Evolutionary conservation across 2,329 filamentous ascomycete species (phyloP).

Genomic region (Calonectria pseudoturangicola): DNA sequence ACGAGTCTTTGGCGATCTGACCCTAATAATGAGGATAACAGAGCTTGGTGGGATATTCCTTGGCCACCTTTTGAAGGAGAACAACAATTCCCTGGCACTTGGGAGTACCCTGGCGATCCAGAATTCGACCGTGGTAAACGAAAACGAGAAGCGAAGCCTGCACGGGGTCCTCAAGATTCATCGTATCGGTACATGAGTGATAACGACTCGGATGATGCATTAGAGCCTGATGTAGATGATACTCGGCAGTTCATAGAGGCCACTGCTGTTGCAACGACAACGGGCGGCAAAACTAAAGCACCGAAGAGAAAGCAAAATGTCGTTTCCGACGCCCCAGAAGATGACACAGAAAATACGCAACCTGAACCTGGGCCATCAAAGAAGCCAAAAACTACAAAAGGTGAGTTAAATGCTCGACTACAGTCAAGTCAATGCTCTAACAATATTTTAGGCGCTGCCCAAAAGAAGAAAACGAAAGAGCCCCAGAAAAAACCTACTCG

Average conservation of each 20-base stretch:
- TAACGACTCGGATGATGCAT: slow-evolving; percentile 48
- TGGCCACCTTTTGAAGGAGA: slow-evolving; percentile 54
- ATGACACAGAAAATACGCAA: not conserved
- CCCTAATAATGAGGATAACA: slow-evolving; percentile 57
- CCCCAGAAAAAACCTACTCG: too few relatives aligned
- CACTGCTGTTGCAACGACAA: not conserved
- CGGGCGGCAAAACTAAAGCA: not conserved
- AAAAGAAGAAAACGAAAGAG: not conserved
- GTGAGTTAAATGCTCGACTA: not conserved
- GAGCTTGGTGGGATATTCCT: slow-evolving; percentile 50
- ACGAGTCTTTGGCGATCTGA: slow-evolving; percentile 55
- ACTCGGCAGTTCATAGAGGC: slow-evolving; percentile 30
- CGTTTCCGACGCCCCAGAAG: too few relatives aligned
- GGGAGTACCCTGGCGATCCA: slow-evolving; percentile 43
- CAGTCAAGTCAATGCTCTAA: not conserved
- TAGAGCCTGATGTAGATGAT: slow-evolving; percentile 47
- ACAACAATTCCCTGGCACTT: slow-evolving; percentile 49
- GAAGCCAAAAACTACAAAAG: not conserved
- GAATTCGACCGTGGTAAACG: slow-evolving; percentile 14
- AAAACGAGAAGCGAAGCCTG: not conserved
- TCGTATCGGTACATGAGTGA: slow-evolving; percentile 47
- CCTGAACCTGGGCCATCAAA: not conserved
- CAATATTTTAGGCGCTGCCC: not conserved
- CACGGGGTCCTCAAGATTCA: slow-evolving; percentile 41
- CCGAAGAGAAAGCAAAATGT: slow-evolving; percentile 5